Evolutionary conservation across 768 basidiomycete species (phyloP).

Genomic region (Russula emetica): DNA sequence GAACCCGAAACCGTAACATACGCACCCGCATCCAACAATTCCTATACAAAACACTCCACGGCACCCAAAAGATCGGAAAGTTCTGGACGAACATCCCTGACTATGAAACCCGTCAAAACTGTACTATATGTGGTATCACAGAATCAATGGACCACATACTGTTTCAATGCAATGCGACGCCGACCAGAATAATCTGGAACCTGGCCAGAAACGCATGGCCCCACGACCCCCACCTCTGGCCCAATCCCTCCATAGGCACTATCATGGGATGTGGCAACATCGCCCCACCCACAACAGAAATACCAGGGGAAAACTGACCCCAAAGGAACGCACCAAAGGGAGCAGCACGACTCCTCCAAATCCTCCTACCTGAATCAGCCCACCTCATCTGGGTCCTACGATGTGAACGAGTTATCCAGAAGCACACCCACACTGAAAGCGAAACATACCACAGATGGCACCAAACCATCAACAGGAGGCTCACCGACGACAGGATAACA

Average conservation of each 20-base stretch:
- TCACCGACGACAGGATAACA: not conserved
- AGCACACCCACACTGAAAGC: not conserved
- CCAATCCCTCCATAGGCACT: not conserved
- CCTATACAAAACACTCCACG: not conserved
- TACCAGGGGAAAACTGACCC: no score
- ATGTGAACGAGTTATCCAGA: conserved; percentile 20
- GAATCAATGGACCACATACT: conserved; percentile 31
- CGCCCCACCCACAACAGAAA: not conserved
- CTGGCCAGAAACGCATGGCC: not conserved
- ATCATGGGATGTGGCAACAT: conserved; percentile 15
- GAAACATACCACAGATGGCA: not conserved
- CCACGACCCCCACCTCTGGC: not conserved
- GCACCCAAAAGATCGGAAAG: not conserved
- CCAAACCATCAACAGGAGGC: not conserved
- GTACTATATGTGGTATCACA: not conserved
- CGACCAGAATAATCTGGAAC: not conserved
- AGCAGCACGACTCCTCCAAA: conserved; percentile 13
- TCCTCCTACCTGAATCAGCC: conserved; percentile 11
- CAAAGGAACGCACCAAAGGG: not conserved
- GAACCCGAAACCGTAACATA: rapidly evolving
- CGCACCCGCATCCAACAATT: not conserved
- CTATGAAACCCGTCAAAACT: not conserved
- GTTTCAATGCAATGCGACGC: conserved; percentile 1
- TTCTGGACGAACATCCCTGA: not conserved
- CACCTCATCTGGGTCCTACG: conserved; percentile 24